Evolutionary conservation across 31 red algal species (phyloP).

Genomic region (Endocladia muricata): DNA sequence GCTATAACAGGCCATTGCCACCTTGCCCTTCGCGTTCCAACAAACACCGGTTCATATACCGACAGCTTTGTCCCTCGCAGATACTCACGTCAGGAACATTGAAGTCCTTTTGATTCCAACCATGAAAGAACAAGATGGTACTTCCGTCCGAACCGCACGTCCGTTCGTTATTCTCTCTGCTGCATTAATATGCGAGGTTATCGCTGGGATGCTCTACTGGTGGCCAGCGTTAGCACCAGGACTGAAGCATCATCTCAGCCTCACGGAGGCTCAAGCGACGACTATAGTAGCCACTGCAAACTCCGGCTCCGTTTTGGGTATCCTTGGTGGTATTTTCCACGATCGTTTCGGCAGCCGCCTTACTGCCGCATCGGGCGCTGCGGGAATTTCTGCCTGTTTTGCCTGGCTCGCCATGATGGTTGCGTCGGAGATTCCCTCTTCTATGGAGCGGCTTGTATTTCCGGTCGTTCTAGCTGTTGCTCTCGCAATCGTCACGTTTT

Average conservation of each 20-base stretch:
- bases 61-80: no score
- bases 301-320: slow-evolving; percentile 32
- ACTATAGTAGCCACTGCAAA: slow-evolving; percentile 36
- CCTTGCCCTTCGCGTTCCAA: no score
- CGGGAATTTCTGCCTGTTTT: slow-evolving; percentile 12
- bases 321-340: slow-evolving; percentile 42
- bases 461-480: slow-evolving; percentile 6
- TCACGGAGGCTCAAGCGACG: slow-evolving; percentile 13
- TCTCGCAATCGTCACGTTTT: slow-evolving; percentile 24
- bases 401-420: slow-evolving; percentile 2
- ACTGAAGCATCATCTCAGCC: slow-evolving; percentile 23
- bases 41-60: no score
- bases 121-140: no score
- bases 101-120: no score
- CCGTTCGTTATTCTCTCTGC: slow-evolving; percentile 31
- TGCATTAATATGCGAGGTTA: slow-evolving; percentile 15
- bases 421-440: neutral
- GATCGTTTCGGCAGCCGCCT: slow-evolving; percentile 22
- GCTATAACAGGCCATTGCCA: no score
- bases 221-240: slow-evolving; percentile 44
- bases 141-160: no score
- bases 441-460: neutral
- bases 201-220: slow-evolving; percentile 42
- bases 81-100: no score
- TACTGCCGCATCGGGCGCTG: slow-evolving; percentile 27